phyloP scores from a whole-genome alignment of 2,329 filamentous ascomycete genomes.

The Aspergillus melleus region DNA sequence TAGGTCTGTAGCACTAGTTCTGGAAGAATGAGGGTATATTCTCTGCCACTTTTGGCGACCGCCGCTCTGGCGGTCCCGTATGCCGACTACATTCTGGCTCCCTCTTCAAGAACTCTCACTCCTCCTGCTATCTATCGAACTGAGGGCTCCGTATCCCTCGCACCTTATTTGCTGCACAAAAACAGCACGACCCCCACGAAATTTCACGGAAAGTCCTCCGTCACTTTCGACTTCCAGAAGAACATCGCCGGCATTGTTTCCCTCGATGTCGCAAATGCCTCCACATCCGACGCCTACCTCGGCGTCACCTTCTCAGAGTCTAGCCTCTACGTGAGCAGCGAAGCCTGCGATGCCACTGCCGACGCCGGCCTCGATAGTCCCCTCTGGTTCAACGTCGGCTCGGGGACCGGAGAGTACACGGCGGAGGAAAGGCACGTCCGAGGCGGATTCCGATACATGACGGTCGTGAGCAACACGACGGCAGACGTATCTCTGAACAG shows the following conservation, averaged over 20 bases:
- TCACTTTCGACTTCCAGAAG: constrained; percentile 42
- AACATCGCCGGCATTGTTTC: constrained; percentile 43
- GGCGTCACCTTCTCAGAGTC: constrained; percentile 44
- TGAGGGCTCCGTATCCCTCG: too few species aligned
- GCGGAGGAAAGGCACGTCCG: constrained; percentile 44
- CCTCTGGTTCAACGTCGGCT: constrained; percentile 48
- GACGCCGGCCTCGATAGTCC: constrained; percentile 50
- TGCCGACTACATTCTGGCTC: too few species aligned
- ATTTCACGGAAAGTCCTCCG: constrained; percentile 29
- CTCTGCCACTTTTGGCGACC: too few species aligned
- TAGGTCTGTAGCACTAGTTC: too few species aligned
- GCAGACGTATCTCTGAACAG: constrained; percentile 39
- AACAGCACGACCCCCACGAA: constrained; percentile 3
- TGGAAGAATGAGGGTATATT: too few species aligned
- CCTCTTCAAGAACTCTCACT: too few species aligned
- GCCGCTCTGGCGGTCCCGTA: too few species aligned
- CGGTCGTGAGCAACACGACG: constrained; percentile 45
- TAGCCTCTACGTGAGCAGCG: constrained; percentile 50
- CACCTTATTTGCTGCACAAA: too few species aligned
- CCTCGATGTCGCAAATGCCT: constrained; percentile 27
- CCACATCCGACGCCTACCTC: constrained; percentile 31
- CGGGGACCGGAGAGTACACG: constrained; percentile 40
- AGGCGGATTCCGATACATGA: constrained; percentile 50
- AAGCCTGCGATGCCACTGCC: constrained; percentile 48
- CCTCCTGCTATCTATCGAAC: too few species aligned